A percentile compares a stretch with the other conserved stretches of the same genome.
phyloP scores from a whole-genome alignment of 2,329 filamentous ascomycete genomes.

The Ustilaginoidea virens region DNA sequence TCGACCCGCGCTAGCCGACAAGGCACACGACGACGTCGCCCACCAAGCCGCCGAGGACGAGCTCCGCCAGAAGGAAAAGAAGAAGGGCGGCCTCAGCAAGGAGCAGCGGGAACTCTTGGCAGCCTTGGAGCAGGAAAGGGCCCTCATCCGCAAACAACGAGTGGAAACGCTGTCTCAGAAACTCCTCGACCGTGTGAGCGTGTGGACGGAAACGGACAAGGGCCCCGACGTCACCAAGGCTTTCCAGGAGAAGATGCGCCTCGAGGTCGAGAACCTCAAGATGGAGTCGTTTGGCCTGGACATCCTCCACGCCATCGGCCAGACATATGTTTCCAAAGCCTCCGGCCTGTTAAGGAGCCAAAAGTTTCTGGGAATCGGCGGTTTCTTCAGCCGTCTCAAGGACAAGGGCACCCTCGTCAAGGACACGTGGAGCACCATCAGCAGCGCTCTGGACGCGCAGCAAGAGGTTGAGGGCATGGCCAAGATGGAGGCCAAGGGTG shows the following conservation, averaged over 20 bases:
- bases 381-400: constrained; percentile 86
- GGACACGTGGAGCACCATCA: constrained; percentile 97
- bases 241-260: constrained; percentile 84
- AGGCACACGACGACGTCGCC: constrained; percentile 51
- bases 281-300: constrained; percentile 98
- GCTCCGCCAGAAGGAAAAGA: constrained; percentile 48
- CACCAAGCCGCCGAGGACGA: constrained; percentile 51
- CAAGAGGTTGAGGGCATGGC: constrained; percentile 99
- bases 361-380: constrained; percentile 90
- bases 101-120: constrained; percentile 87
- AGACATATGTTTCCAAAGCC: constrained; percentile 79
- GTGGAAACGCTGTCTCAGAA: constrained; percentile 74
- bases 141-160: constrained; percentile 72
- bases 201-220: constrained; percentile 98
- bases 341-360: constrained; percentile 83
- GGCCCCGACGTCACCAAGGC: constrained; percentile 67
- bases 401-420: constrained; percentile 96
- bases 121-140: constrained; percentile 76
- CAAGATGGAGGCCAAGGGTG: constrained; percentile 82
- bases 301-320: constrained; percentile 86
- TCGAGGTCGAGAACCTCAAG: constrained; percentile 95
- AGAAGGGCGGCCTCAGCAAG: constrained; percentile 72
- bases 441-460: constrained; percentile 89
- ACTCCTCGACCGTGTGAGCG: constrained; percentile 72
- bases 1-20: constrained; percentile 77